These are phyloP conservation scores for Rhynchosporium graminicola DNA, from an alignment of 2,329 filamentous ascomycete species.

Conservation along the genomic window DNA sequence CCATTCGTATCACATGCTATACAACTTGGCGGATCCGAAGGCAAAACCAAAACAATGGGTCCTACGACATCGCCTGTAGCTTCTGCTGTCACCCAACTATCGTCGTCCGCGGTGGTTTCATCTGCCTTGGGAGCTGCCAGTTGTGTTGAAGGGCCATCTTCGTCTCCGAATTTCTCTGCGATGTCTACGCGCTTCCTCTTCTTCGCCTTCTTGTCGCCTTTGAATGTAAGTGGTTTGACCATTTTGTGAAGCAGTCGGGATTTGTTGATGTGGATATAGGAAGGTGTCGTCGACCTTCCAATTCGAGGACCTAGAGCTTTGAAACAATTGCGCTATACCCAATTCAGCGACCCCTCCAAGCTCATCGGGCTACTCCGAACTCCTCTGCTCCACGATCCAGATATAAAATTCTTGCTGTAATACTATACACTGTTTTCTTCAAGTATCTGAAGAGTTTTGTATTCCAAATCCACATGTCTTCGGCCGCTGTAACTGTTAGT, in stretches of 20 bases:
- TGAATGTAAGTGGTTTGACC: constrained; percentile 91
- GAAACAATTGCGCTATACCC: constrained; percentile 13
- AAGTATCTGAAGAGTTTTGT: background rate
- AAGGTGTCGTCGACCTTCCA: constrained; percentile 14
- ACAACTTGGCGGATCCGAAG: constrained; percentile 70
- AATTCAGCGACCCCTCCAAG: constrained; percentile 17
- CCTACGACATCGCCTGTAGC: constrained; percentile 72
- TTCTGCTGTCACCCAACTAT: constrained; percentile 91
- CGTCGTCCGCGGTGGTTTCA: constrained; percentile 56
- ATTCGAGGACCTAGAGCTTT: constrained; percentile 9
- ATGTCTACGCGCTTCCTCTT: constrained; percentile 77
- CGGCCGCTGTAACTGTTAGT: constrained; percentile 51
- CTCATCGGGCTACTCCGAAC: constrained; percentile 11
- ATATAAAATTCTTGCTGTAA: constrained; percentile 11
- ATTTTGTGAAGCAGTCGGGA: constrained; percentile 48
- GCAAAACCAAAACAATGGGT: constrained; percentile 79
- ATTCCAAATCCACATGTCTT: constrained; percentile 28
- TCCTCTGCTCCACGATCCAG: constrained; percentile 14
- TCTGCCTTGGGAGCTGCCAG: constrained; percentile 27
- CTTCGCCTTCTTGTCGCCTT: constrained; percentile 94
- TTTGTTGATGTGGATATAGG: constrained; percentile 5
- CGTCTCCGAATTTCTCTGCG: constrained; percentile 43
- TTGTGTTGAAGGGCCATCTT: constrained; percentile 31
- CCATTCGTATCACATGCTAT: constrained; percentile 85
- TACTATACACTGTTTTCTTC: background rate